Conservation (phyloP, 805 yeast genomes). For the Jamesozyma piceae region DNA sequence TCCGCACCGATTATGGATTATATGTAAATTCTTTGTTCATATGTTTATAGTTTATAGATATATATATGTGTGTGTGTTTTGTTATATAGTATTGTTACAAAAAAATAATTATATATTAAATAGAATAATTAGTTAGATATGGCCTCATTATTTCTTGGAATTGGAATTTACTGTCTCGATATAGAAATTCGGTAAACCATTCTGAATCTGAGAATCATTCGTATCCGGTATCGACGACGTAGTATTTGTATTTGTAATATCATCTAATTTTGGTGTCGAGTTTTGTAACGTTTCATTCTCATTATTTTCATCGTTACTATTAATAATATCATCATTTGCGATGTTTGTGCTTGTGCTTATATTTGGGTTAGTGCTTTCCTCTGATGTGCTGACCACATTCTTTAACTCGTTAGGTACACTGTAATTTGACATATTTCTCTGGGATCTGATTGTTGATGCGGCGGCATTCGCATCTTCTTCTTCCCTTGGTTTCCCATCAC, state of each 20-base stretch:
- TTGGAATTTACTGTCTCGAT: slow-evolving; percentile 6
- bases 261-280: slow-evolving; percentile 11
- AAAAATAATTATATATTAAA: background rate
- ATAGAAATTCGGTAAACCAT: slow-evolving; percentile 8
- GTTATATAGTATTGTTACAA: background rate
- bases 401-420: no score
- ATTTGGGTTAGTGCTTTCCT: background rate
- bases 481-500: slow-evolving; percentile 6
- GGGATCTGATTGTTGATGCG: no score
- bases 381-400: background rate
- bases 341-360: background rate
- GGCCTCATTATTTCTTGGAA: background rate
- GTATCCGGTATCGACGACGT: slow-evolving; percentile 23
- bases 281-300: background rate
- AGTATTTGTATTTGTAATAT: slow-evolving; percentile 11
- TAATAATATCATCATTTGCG: background rate
- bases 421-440: background rate
- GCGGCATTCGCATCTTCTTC: no score
- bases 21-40: background rate
- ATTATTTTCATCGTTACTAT: background rate
- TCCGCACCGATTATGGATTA: no score
- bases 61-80: no score
- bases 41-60: background rate
- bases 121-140: background rate
- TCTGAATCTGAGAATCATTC: slow-evolving; percentile 13